Conservation (phyloP, 192 early-diverging fungal species). For the Entophlyctis luteolus region DNA sequence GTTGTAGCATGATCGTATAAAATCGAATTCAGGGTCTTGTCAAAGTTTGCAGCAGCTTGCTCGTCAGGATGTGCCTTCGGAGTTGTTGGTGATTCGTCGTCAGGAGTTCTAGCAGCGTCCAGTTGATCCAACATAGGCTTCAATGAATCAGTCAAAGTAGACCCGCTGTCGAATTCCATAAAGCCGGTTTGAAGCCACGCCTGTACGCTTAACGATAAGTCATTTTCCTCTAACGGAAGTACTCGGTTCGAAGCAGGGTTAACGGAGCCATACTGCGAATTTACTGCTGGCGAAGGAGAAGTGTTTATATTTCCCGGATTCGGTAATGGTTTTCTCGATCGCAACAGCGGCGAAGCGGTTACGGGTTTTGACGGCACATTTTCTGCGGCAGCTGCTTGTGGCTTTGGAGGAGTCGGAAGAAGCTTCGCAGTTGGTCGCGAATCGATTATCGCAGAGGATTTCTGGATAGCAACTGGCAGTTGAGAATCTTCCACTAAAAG, state of each 20-base stretch:
- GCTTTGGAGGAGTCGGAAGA: neutral
- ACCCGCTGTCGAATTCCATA: neutral
- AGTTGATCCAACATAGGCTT: neutral
- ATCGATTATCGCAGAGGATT: neutral
- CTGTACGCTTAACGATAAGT: too few relatives aligned
- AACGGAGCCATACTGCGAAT: neutral
- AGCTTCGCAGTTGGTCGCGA: neutral
- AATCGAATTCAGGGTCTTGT: neutral
- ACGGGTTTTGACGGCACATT: neutral
- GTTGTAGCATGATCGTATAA: too few relatives aligned
- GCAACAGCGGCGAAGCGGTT: neutral
- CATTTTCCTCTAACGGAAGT: too few relatives aligned
- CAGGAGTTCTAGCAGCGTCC: neutral
- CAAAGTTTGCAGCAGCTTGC: neutral
- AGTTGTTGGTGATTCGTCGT: neutral
- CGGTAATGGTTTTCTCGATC: neutral
- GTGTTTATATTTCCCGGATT: neutral
- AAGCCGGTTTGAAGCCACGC: too few relatives aligned
- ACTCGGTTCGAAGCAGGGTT: too few relatives aligned
- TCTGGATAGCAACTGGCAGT: neutral
- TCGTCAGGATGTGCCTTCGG: neutral
- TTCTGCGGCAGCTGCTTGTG: neutral
- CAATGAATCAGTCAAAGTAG: neutral
- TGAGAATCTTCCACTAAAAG: neutral
- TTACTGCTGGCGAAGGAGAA: neutral